Conservation (phyloP, 1,139 yeast species). For the Schizosaccharomyces versatilis region DNA sequence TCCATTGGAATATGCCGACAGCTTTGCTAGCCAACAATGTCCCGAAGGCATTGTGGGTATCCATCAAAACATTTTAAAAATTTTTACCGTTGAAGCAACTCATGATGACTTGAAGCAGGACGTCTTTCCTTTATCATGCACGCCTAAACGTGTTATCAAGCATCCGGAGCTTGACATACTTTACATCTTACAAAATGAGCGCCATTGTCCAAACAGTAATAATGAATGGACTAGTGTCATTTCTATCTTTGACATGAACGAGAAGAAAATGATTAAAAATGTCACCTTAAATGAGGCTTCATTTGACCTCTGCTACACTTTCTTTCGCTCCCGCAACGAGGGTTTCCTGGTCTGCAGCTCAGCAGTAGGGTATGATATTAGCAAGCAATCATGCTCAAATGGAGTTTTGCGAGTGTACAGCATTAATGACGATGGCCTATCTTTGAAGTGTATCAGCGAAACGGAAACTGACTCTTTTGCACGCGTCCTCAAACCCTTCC, state of each 20-base stretch:
- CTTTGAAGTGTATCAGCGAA: slow-evolving; percentile 33
- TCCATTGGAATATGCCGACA: slow-evolving; percentile 23
- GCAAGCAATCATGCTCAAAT: slow-evolving; percentile 21
- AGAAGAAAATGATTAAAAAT: slow-evolving; percentile 23
- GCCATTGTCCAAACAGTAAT: slow-evolving; percentile 22
- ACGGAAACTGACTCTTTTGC: slow-evolving; percentile 36
- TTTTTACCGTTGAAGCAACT: slow-evolving; percentile 37
- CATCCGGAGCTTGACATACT: slow-evolving; percentile 16
- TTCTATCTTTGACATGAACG: slow-evolving; percentile 27
- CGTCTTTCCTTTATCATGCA: slow-evolving; percentile 26
- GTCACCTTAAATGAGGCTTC: slow-evolving; percentile 26
- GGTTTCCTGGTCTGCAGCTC: slow-evolving; percentile 30
- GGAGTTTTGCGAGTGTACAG: slow-evolving; percentile 27
- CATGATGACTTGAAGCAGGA: slow-evolving; percentile 28
- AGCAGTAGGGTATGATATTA: slow-evolving; percentile 21
- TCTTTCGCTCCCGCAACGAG: slow-evolving; percentile 20
- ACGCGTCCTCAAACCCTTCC: slow-evolving; percentile 32
- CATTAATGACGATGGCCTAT: slow-evolving; percentile 21
- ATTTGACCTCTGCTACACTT: slow-evolving; percentile 20
- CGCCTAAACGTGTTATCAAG: slow-evolving; percentile 30
- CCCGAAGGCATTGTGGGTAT: slow-evolving; percentile 43
- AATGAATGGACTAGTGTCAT: slow-evolving; percentile 30
- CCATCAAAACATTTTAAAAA: slow-evolving; percentile 29
- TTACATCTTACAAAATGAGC: slow-evolving; percentile 30
- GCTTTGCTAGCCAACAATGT: slow-evolving; percentile 44